These are phyloP conservation scores for Phytophthora cactorum DNA, from an alignment of 352 stramenopile species.

Conservation along the genomic window DNA sequence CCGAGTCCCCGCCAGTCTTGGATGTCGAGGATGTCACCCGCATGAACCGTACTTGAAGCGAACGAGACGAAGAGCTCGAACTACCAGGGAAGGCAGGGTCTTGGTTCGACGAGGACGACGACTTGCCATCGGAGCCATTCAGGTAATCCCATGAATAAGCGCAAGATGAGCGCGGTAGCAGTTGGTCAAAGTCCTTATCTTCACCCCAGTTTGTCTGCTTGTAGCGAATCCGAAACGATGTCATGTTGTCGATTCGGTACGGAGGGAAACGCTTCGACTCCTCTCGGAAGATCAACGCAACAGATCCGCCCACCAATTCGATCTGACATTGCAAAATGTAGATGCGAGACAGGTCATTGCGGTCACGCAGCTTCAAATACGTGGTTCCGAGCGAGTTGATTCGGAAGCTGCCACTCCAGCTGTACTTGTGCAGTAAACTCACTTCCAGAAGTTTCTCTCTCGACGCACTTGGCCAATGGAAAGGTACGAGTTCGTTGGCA, in stretches of 20 bases:
- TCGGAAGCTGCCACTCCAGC: constrained; percentile 87
- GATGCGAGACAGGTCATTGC: constrained; percentile 67
- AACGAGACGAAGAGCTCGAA: constrained; percentile 65
- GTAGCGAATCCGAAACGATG: constrained; percentile 88
- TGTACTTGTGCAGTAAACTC: constrained; percentile 80
- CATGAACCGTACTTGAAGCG: constrained; percentile 89
- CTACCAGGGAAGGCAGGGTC: constrained; percentile 69
- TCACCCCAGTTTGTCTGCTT: constrained; percentile 82
- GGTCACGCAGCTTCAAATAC: constrained; percentile 86
- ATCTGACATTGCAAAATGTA: constrained; percentile 92
- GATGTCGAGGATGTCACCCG: constrained; percentile 80
- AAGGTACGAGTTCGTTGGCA: constrained; percentile 80
- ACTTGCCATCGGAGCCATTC: constrained; percentile 69
- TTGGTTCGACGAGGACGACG: constrained; percentile 57
- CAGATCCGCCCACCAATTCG: constrained; percentile 85
- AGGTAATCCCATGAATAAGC: constrained; percentile 90
- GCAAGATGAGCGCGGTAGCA: constrained; percentile 74
- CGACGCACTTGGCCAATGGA: constrained; percentile 84
- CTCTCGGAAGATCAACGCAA: constrained; percentile 85
- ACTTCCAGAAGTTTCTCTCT: constrained; percentile 87
- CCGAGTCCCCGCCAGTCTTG: constrained; percentile 48
- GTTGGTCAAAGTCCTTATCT: constrained; percentile 77
- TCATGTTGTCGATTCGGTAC: constrained; percentile 93
- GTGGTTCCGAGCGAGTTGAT: constrained; percentile 88
- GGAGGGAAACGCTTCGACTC: constrained; percentile 88